phyloP scores from a whole-genome alignment of 331 rosid genomes.

The Rosa hybrid region DNA sequence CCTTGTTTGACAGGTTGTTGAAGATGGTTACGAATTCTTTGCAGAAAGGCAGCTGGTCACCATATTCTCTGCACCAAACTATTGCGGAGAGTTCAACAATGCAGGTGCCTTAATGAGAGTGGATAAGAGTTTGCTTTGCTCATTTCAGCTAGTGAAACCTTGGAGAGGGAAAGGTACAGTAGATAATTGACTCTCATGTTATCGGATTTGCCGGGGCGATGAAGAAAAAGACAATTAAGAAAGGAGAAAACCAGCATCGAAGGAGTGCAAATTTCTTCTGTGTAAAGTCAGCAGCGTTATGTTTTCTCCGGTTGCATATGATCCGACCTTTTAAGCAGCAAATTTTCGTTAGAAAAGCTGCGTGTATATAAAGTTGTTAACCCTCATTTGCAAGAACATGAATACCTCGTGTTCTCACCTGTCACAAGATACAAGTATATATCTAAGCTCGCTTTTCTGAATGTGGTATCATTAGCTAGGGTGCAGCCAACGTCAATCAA shows the following conservation, averaged over 20 bases:
- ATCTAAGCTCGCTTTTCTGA: not conserved
- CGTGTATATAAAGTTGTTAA: conserved; percentile 3
- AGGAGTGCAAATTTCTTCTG: not conserved
- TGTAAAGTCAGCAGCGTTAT: not conserved
- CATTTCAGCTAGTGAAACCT: conserved; percentile 67
- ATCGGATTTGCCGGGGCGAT: not conserved
- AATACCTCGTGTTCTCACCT: not conserved
- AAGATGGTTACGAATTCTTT: conserved; percentile 68
- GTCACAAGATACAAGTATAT: not conserved
- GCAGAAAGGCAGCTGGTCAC: conserved; percentile 67
- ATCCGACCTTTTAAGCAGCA: not conserved
- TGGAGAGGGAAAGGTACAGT: conserved; percentile 32
- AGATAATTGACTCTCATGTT: conserved; percentile 3
- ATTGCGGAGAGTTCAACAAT: conserved; percentile 70
- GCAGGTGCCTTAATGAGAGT: conserved; percentile 71
- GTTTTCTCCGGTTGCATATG: conserved; percentile 12
- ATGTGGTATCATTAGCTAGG: not conserved
- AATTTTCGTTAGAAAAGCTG: not conserved
- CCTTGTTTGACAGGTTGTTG: conserved; percentile 49
- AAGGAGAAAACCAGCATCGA: not conserved
- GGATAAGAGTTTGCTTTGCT: conserved; percentile 57
- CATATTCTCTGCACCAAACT: conserved; percentile 68
- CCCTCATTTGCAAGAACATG: not conserved
- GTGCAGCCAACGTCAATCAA: no score
- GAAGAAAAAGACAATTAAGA: not conserved